phyloP scores from a whole-genome alignment of 148 eudicot species.

The Vaccinium corymbosum region DNA sequence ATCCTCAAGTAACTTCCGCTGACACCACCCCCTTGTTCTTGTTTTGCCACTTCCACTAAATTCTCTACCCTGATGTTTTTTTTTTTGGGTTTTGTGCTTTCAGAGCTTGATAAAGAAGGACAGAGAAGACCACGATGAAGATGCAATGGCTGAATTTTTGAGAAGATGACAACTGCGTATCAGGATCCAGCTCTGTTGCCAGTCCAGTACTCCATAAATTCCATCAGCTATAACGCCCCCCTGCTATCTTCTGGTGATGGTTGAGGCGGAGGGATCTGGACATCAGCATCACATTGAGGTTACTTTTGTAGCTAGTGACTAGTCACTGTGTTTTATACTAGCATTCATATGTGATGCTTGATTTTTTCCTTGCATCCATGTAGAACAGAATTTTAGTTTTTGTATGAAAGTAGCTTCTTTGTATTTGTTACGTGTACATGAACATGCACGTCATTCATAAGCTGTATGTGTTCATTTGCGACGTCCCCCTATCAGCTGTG shows the following conservation, averaged over 20 bases:
- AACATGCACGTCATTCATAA: neutral
- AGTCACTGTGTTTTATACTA: neutral
- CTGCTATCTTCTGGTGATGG: conserved; percentile 29
- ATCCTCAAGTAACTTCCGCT: neutral
- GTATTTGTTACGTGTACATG: neutral
- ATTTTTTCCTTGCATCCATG: neutral
- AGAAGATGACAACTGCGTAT: conserved; percentile 40
- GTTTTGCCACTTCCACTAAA: conserved; percentile 9
- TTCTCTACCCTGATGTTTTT: neutral
- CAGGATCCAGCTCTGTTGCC: conserved; percentile 56
- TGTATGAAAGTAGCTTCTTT: neutral
- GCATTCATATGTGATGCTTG: neutral
- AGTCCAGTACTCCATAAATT: conserved; percentile 20
- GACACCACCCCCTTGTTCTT: neutral
- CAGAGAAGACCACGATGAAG: conserved; percentile 45
- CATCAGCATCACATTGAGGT: neutral
- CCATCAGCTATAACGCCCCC: conserved; percentile 36
- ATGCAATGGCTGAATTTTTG: conserved; percentile 46
- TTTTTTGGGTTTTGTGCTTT: neutral
- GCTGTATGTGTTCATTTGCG: neutral
- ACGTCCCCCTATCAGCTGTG: neutral
- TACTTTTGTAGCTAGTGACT: neutral
- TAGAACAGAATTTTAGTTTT: neutral
- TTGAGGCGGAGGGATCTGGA: conserved; percentile 6
- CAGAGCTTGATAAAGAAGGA: conserved; percentile 64